A percentile compares a stretch with the other conserved stretches of the same genome.
Evolutionary conservation across 2,329 filamentous ascomycete genomes (phyloP).

Genomic region (Cladobotryum mycophilum): DNA sequence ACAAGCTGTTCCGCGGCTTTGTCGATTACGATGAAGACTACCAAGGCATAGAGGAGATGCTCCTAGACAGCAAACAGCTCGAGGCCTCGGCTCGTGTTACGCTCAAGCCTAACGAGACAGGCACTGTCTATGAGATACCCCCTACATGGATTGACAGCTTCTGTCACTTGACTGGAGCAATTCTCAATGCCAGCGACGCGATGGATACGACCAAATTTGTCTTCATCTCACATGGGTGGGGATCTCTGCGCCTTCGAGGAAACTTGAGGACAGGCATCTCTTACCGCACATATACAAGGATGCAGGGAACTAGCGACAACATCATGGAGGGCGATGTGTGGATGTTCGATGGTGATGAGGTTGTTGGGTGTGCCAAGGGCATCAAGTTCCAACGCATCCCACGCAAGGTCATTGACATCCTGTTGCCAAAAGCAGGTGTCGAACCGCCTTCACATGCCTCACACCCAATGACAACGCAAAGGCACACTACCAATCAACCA

Average conservation of each 20-base stretch:
- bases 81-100: slow-evolving; percentile 4
- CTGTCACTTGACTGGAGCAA: slow-evolving; percentile 35
- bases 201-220: slow-evolving; percentile 47
- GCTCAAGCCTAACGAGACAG: background rate
- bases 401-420: too few relatives aligned
- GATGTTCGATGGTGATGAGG: slow-evolving; percentile 45
- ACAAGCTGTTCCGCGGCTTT: slow-evolving; percentile 2
- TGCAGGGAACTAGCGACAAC: slow-evolving; percentile 41
- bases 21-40: slow-evolving; percentile 1
- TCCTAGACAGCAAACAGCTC: background rate
- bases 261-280: slow-evolving; percentile 39
- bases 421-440: too few relatives aligned
- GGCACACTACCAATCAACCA: too few relatives aligned
- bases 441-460: too few relatives aligned
- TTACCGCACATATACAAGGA: slow-evolving; percentile 51
- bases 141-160: slow-evolving; percentile 7
- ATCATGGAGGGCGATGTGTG: slow-evolving; percentile 42
- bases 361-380: slow-evolving; percentile 28
- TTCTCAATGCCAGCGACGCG: slow-evolving; percentile 49
- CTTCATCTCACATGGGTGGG: slow-evolving; percentile 54
- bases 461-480: too few relatives aligned
- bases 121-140: background rate
- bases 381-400: too few relatives aligned
- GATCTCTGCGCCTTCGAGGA: slow-evolving; percentile 44
- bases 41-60: slow-evolving; percentile 4